Evolutionary conservation across 2,329 filamentous ascomycete genomes (phyloP), one percentile per base, ranked within the genome.

Genomic region (Pseudogymnoascus sp.): DNA sequence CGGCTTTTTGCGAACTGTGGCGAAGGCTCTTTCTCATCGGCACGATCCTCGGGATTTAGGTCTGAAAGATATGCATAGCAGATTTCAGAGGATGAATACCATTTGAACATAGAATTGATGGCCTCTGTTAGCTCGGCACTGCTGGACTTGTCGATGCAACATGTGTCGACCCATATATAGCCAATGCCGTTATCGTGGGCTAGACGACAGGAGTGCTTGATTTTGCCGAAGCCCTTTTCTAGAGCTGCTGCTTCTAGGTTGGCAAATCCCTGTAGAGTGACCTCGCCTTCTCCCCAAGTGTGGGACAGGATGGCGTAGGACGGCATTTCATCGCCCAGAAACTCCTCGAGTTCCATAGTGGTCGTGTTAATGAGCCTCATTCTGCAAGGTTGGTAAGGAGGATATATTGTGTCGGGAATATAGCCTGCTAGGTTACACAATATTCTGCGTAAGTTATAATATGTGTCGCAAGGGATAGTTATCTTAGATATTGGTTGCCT

Each of bases 271-370:
- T 62, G 25, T 25, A 62, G 60, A 4, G 61, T 59, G 14, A 62
- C 62, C 20, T 65, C 63, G 16, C 62, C 64, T 18, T 58, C n/a
- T 28, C 60, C 66, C 67, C 67, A 68, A 12, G 58, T 60, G 41
- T 68, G 67, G 14, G 66, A 66, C 2, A 67, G 62, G 16, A 68
- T 68, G 11, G 62, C 67, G 58, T 67, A 68, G 6, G 43, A 30
- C 9, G 64, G 64, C 20, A 61, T 63, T 12, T 47, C n/a, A 9
- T 57, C 37, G 11, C 36, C 60, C 25, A 58, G 60, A n/a, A 62
- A 61, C n/a, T 61, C 60, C 8, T 61, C 20, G 4, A 63, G 39
- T 28, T 57, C 8, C 18, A 60, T 33, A 3, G 39, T 63, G 18
- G 43, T 38, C 8, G 62, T 62, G 35, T 63, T 61, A 18, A 63